Conservation (phyloP, 2,329 filamentous ascomycete species). For the Talaromyces sp. region DNA sequence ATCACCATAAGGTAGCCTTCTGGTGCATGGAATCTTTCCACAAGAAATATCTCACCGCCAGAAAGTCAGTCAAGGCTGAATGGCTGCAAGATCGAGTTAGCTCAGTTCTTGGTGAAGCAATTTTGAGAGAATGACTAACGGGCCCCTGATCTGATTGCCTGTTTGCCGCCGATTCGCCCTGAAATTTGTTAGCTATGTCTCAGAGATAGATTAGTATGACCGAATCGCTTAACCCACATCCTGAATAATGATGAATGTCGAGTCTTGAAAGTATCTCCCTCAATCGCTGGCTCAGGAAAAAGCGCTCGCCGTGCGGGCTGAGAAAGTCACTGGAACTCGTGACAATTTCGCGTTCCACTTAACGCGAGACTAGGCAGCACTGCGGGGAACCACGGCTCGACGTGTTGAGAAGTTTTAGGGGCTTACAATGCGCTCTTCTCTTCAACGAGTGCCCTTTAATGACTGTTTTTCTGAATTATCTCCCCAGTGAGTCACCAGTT, state of each 20-base stretch:
- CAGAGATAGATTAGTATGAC: not conserved
- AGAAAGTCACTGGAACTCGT: conserved; percentile 28
- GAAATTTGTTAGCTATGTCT: not conserved
- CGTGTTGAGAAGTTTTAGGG: not conserved
- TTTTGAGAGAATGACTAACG: conserved; percentile 31
- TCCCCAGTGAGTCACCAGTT: not conserved
- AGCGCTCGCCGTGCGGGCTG: not conserved
- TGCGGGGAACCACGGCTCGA: not conserved
- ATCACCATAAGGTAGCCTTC: not conserved
- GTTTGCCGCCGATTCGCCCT: conserved; percentile 26
- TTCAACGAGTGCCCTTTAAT: not conserved
- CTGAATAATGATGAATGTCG: not conserved
- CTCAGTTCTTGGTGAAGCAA: not conserved
- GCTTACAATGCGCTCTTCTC: not conserved
- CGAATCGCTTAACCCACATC: not conserved
- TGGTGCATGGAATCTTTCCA: not conserved
- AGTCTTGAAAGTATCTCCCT: not conserved
- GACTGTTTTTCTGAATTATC: not conserved
- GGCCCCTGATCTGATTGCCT: conserved; percentile 35
- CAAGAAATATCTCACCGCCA: conserved; percentile 47
- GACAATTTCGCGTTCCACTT: conserved; percentile 38
- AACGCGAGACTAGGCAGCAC: conserved; percentile 18
- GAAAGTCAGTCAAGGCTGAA: conserved; percentile 62
- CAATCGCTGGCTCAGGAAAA: not conserved
- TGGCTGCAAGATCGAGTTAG: conserved; percentile 34